Evolutionary conservation across 805 yeast genomes (phyloP), one percentile per base, ranked within the genome.

Genomic region (Phaffomyces opuntiae): DNA sequence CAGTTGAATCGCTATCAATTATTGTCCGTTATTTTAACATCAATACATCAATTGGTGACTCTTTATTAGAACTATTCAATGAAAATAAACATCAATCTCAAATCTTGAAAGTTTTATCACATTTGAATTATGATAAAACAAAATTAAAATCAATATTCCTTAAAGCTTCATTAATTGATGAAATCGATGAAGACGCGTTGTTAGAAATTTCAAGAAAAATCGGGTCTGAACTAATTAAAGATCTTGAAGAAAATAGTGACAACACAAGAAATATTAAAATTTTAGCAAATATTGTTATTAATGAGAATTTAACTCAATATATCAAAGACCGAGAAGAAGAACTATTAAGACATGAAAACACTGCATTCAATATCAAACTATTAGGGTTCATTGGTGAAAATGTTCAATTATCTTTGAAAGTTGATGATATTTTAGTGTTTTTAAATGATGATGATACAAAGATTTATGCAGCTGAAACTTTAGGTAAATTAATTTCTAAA

Each of bases 331-430:
- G 59, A 42, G 58, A 59, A 34, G 27, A 37, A 17, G 59, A 57
- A 47, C 39, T 54, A 27, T 24, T 49, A 5, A 26, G 42, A 2
- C 54, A 47, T 14, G 42, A 46, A 27, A 49, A 59, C 34, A 43
- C 62, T 14, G 49, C 65, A 1, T 73, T 71, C 53, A 63, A 64
- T 38, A 59, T 67, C 37, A 71, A 70, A 34, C 73, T 74, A 36
- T 57, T 80, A 43, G 85, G 83, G 5, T 70, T 71, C 47, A 64
- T 76, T 29, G 73, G 77, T n/a, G 64, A 66, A 45, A 47, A 60
- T 7, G 52, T 57, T 45, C 61, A 60, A 32, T 52, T 73, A 34
- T 55, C 61, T 5, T 52, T 67, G 19, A 59, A 66, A 4, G 53
- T 73, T 26, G 66, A 61, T 1, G 64, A 70, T 16, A 59, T 79